Conservation (phyloP, 495 filamentous ascomycete genomes). For the Penicillium lagena region DNA sequence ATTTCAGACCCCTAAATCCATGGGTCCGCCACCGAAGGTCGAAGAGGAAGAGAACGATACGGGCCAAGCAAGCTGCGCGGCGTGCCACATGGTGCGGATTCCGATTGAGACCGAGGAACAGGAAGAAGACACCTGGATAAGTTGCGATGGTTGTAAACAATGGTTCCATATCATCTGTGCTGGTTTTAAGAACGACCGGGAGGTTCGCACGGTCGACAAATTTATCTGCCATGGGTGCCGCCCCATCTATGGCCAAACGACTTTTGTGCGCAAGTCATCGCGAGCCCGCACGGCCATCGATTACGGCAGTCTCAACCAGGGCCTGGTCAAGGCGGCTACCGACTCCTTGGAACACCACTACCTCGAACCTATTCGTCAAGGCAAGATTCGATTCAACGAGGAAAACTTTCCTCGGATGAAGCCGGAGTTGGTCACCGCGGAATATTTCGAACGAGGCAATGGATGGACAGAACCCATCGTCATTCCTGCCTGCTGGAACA, state of each 20-base stretch:
- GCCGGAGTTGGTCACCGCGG: constrained; percentile 60
- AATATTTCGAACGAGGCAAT: constrained; percentile 59
- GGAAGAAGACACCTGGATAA: constrained; percentile 60
- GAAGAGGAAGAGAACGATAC: constrained; percentile 26
- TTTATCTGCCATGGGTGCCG: constrained; percentile 61
- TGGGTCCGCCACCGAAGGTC: constrained; percentile 14
- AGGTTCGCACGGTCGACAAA: constrained; percentile 66
- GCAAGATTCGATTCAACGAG: constrained; percentile 53
- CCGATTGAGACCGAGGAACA: constrained; percentile 40
- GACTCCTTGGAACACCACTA: constrained; percentile 70
- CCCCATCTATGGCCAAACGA: constrained; percentile 56
- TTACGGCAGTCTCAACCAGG: constrained; percentile 68
- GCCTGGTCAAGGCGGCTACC: constrained; percentile 62
- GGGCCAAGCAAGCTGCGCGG: constrained; percentile 41
- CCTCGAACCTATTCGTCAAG: constrained; percentile 63
- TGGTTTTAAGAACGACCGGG: constrained; percentile 62
- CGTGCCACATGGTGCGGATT: constrained; percentile 44
- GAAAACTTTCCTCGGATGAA: constrained; percentile 63
- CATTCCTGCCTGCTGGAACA: constrained; percentile 62
- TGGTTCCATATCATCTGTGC: constrained; percentile 74
- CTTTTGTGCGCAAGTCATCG: constrained; percentile 55
- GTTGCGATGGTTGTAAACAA: constrained; percentile 66
- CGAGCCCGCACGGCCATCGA: constrained; percentile 67
- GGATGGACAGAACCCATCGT: constrained; percentile 69
- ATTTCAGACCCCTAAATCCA: constrained; percentile 2